Base-by-base conservation (phyloP, 176 grass and related monocot genomes). In the Eleusine indica region DNA sequence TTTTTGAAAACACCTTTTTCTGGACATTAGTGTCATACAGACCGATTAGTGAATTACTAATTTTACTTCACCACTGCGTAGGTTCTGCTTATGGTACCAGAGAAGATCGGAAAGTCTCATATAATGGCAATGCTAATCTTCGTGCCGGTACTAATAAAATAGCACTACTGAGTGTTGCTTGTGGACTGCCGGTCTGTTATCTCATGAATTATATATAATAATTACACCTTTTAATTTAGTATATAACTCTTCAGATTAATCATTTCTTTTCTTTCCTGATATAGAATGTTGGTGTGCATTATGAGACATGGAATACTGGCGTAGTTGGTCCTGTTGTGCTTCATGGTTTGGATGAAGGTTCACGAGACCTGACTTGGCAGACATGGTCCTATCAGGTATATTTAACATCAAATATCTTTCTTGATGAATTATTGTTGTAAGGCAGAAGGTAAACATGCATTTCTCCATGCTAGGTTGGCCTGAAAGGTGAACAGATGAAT, bases 401-500 rank as follows among this genome's bases (percentile, higher is more conserved):
- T 80, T 68, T 25, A 69, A 53, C 42, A 71, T 49, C 52, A 21
- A 44, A 44, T 58, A 63, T 39, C 35, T 85, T 47, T 46, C 19
- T 83, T 19, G 29, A 21, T 25, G 22, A 64, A 41, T 18, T 63
- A 57, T 17, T 67, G 25, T 83, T 71, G 19, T 53, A 39, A 74
- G 41, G 70, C 79, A 77, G 40, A 53, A 82, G 37, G 32, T 85
- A 78, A 76, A 63, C 25, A 21, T 85, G 16, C 7, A 32, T 52
- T 77, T 81, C 18, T 69, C 15, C 16, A 69, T 81, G 21, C 29
- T 75, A 99, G 97, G 93, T 94, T 81, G 97, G 97, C 15, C 89
- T 96, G 71, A 99, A 92, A 91, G 97, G 97, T 88, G 97, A 99
- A 92, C 68, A 94, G 41, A 99, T 99, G 93, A 99, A 92, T 70